Evolutionary conservation across 2,329 filamentous ascomycete species (phyloP).

Genomic region (Fusarium goolgardi): DNA sequence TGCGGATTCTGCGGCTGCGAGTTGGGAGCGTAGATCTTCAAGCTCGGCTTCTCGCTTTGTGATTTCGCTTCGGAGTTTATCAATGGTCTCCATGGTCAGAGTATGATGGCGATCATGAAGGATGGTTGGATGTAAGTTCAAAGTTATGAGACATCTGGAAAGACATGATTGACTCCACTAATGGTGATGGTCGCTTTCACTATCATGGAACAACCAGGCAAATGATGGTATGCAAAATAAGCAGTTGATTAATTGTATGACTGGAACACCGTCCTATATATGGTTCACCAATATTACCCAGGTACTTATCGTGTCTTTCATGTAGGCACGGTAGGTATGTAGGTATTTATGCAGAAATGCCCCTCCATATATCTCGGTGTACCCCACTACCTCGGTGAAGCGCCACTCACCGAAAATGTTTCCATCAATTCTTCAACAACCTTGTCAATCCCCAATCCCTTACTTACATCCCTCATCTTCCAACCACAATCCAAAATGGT

Average conservation of each 20-base stretch:
- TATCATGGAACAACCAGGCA: not conserved
- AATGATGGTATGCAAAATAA: not conserved
- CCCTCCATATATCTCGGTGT: conserved; percentile 43
- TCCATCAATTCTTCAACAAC: conserved; percentile 21
- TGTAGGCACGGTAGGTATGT: no score
- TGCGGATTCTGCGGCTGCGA: conserved; percentile 56
- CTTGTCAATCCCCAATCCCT: not conserved
- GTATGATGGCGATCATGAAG: not conserved
- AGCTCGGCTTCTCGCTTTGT: conserved; percentile 61
- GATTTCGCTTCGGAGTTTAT: conserved; percentile 61
- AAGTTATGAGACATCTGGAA: conserved; percentile 2
- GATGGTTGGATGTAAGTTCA: not conserved
- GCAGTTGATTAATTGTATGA: accelerated
- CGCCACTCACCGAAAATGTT: conserved; percentile 46
- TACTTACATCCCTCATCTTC: not conserved
- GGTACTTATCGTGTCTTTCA: no score
- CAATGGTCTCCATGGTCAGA: conserved; percentile 52
- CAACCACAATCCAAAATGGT: conserved; percentile 39
- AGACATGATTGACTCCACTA: conserved; percentile 23
- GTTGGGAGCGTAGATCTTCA: conserved; percentile 57
- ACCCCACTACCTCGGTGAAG: conserved; percentile 43
- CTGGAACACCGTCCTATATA: not conserved
- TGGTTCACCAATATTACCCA: not conserved
- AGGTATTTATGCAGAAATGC: conserved; percentile 7
- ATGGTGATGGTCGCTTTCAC: not conserved